A percentile compares a stretch with the other conserved stretches of the same genome.
phyloP scores from a whole-genome alignment of 225 moss, liverwort and hornwort genomes.

The Rhytidiadelphus loreus region DNA sequence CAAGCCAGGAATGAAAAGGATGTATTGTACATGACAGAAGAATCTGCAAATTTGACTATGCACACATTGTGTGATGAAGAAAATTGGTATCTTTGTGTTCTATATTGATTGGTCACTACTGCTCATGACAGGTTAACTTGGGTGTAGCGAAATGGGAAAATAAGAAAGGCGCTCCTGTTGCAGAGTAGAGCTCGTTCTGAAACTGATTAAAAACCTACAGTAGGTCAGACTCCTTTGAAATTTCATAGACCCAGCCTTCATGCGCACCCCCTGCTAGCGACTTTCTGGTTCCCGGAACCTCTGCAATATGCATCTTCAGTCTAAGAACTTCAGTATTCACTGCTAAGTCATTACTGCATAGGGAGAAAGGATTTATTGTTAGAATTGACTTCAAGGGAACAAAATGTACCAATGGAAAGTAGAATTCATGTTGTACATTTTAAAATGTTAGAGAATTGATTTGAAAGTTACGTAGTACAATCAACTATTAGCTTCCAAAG shows the following conservation, averaged over 20 bases:
- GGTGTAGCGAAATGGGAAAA: not conserved
- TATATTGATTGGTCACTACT: not conserved
- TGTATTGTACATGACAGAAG: not conserved
- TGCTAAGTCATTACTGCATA: constrained; percentile 61
- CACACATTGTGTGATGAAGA: not conserved
- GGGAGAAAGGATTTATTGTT: not conserved
- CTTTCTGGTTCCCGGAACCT: constrained; percentile 66
- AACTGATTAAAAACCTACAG: not conserved
- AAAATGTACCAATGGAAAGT: not conserved
- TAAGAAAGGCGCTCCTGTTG: not conserved
- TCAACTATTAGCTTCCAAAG: not conserved
- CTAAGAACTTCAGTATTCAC: constrained; percentile 47
- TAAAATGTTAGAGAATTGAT: not conserved
- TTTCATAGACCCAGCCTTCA: constrained; percentile 77
- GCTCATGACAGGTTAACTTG: not conserved
- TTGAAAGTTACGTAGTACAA: not conserved
- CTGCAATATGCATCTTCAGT: constrained; percentile 43
- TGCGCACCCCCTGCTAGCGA: constrained; percentile 47
- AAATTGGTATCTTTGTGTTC: not conserved
- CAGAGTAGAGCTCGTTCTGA: not conserved
- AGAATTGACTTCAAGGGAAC: not conserved
- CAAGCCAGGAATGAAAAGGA: not conserved
- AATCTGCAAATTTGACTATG: not conserved
- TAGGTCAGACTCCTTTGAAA: constrained; percentile 13
- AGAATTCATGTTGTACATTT: not conserved